Evolutionary conservation across 331 rosid genomes (phyloP), one percentile per base, ranked within the genome.

Genomic region (Telfairia occidentalis): DNA sequence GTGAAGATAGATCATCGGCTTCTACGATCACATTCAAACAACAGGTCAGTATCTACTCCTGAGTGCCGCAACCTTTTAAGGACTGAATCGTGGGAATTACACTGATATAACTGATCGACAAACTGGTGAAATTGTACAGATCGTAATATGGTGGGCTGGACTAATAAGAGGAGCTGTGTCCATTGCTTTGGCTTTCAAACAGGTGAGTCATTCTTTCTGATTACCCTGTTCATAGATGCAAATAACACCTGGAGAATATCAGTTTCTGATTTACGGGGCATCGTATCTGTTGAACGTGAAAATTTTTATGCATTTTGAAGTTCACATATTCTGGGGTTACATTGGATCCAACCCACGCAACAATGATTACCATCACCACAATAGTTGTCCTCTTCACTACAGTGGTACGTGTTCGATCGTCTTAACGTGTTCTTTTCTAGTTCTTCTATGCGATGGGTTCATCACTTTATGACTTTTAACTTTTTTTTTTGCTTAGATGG

Each of bases 91-190:
- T 34, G 61, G 49, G 16, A 30, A 21, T 7, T 57, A 16, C 19
- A 40, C 29, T 35, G 43, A 15, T 42, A 53, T 70, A 37, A 35
- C 26, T 78, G 77, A 30, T 2, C 63, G 78, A 76, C 35, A 54
- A 77, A 19, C 32, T 63, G 81, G 57, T 79, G 3, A 24, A 24
- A 59, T 76, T 76, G 28, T 83, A 30, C 77, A 93, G 97, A 63
- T 85, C 79, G 72, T 89, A 72, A 88, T 94, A 78, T 93, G 98
- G 92, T 93, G 97, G 98, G 97, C 98, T 6, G 97, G 98, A 15
- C 89, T 93, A 26, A 93, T 93, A 82, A 83, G 96, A 73, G 98
- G 97, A 64, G 98, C 97, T 24, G 98, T 93, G 46, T 93, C 97
- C 30, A 88, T 93, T 77, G 98, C 98, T 73, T 71, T 93, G 82